phyloP scores from a whole-genome alignment of 371 early-diverging fungal genomes.

The Capillidium heterosporum region DNA sequence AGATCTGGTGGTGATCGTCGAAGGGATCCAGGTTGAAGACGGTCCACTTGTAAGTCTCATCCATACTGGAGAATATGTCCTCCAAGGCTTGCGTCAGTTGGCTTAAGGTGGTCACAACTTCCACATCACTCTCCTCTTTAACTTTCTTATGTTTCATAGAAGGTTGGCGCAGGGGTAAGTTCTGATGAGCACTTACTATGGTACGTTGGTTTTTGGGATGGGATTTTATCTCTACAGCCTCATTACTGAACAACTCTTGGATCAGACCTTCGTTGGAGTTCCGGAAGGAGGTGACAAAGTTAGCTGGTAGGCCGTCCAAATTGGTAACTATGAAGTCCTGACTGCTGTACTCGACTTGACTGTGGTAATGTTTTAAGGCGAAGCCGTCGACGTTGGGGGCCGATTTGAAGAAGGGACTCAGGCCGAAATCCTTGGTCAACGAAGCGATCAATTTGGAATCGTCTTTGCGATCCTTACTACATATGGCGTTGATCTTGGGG shows the following conservation, averaged over 20 bases:
- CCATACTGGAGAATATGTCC: slow-evolving; percentile 43
- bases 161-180: slow-evolving; percentile 26
- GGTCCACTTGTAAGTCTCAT: slow-evolving; percentile 68
- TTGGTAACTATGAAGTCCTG: slow-evolving; percentile 50
- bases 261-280: slow-evolving; percentile 49
- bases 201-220: slow-evolving; percentile 59
- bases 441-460: slow-evolving; percentile 15
- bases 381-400: slow-evolving; percentile 25
- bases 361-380: slow-evolving; percentile 62
- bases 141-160: slow-evolving; percentile 1
- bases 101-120: slow-evolving; percentile 15
- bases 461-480: slow-evolving; percentile 18
- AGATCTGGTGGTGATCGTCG: slow-evolving; percentile 26
- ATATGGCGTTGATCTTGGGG: slow-evolving; percentile 26
- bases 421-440: slow-evolving; percentile 19
- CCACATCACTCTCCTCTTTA: background rate
- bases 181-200: slow-evolving; percentile 50
- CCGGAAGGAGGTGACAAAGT: slow-evolving; percentile 67
- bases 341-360: slow-evolving; percentile 48
- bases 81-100: slow-evolving; percentile 44
- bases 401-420: slow-evolving; percentile 20
- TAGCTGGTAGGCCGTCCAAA: slow-evolving; percentile 50
- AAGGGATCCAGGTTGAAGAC: slow-evolving; percentile 64
- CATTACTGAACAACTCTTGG: slow-evolving; percentile 55
- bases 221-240: slow-evolving; percentile 56